phyloP scores from a whole-genome alignment of 257 asterid species.

The Eucommia ulmoides region DNA sequence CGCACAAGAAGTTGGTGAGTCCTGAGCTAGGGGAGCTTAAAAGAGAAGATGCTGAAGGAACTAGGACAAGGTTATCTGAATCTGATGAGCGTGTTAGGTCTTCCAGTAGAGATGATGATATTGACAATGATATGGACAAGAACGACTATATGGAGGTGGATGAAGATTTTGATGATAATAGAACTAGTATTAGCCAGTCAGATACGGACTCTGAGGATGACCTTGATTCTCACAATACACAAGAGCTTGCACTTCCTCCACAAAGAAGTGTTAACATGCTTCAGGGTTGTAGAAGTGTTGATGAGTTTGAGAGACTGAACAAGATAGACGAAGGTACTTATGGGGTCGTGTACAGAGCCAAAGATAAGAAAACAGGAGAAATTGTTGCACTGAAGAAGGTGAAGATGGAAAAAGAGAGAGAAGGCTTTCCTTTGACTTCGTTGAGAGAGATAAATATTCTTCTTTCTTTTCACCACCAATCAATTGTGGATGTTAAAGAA shows the following conservation, averaged over 20 bases:
- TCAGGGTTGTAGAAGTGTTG: constrained; percentile 80
- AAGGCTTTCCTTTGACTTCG: constrained; percentile 82
- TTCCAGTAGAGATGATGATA: constrained; percentile 51
- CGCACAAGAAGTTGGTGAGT: constrained; percentile 31
- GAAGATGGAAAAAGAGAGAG: constrained; percentile 81
- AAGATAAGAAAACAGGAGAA: constrained; percentile 75
- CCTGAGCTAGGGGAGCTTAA: constrained; percentile 49
- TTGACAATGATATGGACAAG: constrained; percentile 22
- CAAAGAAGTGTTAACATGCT: constrained; percentile 74
- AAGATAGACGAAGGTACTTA: constrained; percentile 90
- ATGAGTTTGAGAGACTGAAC: constrained; percentile 77
- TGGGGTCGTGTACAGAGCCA: constrained; percentile 81
- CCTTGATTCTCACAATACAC: constrained; percentile 28
- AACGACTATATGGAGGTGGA: constrained; percentile 35
- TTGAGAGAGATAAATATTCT: constrained; percentile 80
- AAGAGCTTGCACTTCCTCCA: constrained; percentile 35
- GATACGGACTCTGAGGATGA: constrained; percentile 48
- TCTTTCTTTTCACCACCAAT: constrained; percentile 64
- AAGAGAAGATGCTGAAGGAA: constrained; percentile 42
- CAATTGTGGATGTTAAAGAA: constrained; percentile 84
- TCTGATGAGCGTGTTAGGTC: constrained; percentile 55
- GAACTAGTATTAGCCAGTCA: constrained; percentile 30
- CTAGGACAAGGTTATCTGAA: constrained; percentile 37
- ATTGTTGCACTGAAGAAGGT: constrained; percentile 87
- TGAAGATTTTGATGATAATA: constrained; percentile 24